These are phyloP conservation scores for Chalciporus sphaerocephalus DNA, from an alignment of 768 basidiomycete species.

Conservation along the genomic window DNA sequence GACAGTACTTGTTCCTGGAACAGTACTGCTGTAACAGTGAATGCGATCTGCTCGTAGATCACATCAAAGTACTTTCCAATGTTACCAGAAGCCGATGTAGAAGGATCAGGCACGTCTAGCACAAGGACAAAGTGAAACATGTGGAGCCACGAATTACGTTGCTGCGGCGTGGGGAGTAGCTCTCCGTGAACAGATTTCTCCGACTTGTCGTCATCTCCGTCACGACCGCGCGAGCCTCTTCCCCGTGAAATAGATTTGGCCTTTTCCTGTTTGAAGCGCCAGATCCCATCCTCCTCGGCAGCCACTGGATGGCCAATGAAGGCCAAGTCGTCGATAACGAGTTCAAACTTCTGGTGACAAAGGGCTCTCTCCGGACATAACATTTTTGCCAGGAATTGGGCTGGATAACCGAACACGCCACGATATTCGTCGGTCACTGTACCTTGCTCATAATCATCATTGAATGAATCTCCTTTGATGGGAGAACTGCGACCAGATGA, in stretches of 20 bases:
- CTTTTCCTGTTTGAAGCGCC: constrained; percentile 72
- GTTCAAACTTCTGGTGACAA: constrained; percentile 93
- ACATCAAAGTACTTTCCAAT: constrained; percentile 77
- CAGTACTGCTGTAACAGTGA: constrained; percentile 86
- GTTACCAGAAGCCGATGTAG: constrained; percentile 75
- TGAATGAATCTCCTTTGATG: constrained; percentile 39
- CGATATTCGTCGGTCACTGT: constrained; percentile 52
- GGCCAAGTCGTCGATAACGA: constrained; percentile 84
- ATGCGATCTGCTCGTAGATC: constrained; percentile 85
- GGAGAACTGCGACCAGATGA: constrained; percentile 53
- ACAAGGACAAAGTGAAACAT: constrained; percentile 86
- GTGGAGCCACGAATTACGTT: constrained; percentile 52
- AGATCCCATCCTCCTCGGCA: constrained; percentile 63
- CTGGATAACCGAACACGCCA: constrained; percentile 71
- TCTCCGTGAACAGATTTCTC: constrained; percentile 36
- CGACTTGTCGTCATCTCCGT: constrained; percentile 32
- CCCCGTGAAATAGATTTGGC: constrained; percentile 48
- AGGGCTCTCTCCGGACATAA: constrained; percentile 74
- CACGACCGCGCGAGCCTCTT: constrained; percentile 48
- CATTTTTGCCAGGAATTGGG: constrained; percentile 76
- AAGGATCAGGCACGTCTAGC: constrained; percentile 85
- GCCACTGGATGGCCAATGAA: constrained; percentile 96
- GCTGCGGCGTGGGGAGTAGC: constrained; percentile 17
- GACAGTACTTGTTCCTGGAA: constrained; percentile 86
- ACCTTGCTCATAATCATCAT: constrained; percentile 33